Base-by-base conservation (phyloP, 2,329 filamentous ascomycete species). In the Mycosphaerella sp. region DNA sequence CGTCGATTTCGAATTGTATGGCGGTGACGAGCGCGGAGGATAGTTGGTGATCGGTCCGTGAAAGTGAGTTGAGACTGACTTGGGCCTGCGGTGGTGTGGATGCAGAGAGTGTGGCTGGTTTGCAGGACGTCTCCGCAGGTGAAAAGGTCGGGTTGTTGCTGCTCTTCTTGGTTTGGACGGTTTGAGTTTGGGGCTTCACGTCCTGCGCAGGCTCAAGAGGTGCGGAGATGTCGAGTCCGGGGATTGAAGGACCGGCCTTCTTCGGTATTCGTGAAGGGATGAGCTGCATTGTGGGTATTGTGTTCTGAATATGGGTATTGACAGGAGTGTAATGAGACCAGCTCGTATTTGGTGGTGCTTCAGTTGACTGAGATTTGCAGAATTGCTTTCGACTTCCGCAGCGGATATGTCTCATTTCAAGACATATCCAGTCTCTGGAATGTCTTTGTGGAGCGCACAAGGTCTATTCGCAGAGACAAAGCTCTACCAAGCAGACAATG, bases 1-100 rank as follows among this genome's bases (percentile, higher is more conserved):
- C 25, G 25, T 54, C 43, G 43, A 54, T 54, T 10, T 50, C 44
- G 16, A 13, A 25, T 18, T 30, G 18, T 10, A 53, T 49, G 10
- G 28, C 18, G 21, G 13, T 28, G 12, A 49, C 30, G 30, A 34
- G 13, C 13, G 4, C 10, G 35, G 2, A 21, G 9, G 39, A 41
- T 14, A 13, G 30, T 5, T 16, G 17, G 39, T 8, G 25, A 12
- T 2, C 10, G 39, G 17, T 16, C 27, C 25, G 14, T 17, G 2
- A 12, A 10, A 16, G 44, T 12, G 3, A 14, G 8, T 8, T 21
- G 17, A 16, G 0, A 14, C 7, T 0, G 14, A 12, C 12, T 27
- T 34, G 39, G 18, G 18, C 1, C 14, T 41, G 9, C 9, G 17
- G 5, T 18, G 4, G 9, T 25, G 6, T 9, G 3, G 17, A 13